Base-by-base conservation (phyloP, 441 rosid species). In the Gossypium gossypioides region DNA sequence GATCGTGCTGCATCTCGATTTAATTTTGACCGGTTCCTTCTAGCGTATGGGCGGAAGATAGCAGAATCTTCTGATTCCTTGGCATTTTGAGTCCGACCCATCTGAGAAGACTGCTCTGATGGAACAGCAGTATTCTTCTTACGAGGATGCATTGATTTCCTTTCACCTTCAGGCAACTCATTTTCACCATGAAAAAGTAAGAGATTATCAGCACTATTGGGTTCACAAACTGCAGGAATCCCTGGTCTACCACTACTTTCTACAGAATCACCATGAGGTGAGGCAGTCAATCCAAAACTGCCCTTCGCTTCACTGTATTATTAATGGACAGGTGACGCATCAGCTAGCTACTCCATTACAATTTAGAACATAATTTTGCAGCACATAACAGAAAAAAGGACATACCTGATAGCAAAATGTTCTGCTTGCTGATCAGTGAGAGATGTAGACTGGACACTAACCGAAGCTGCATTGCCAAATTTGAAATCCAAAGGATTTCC, bases 401-500 rank as follows among this genome's bases (percentile, higher is more conserved):
- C 16, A 76, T 90, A 96, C 99, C 99, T 89, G 77, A 87, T 84
- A 59, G 88, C 86, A 83, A 93, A 86, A 75, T 88, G 92, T 74
- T 93, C 97, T 3, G 87, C 87, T 13, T 87, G 97, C 79, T 84
- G 94, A 87, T 90, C 92, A 54, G 88, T 76, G 72, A 89, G 84
- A 72, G 99, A 96, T 40, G 99, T 88, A 73, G 99, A 96, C 79
- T 96, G 98, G 82, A 91, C 89, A 78, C 97, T 91, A 74, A 79
- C 83, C 13, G 97, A 90, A 77, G 96, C 84, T 73, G 85, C 84
- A 78, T 80, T 82, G 68, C 88, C 90, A 82, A 87, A 88, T 85
- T 88, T 93, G 79, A 93, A 96, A 79, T 96, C 99, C 86, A 96
- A 86, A 62, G 99, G 98, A 85, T 96, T 88, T 72, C 99, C 99